phyloP scores from a whole-genome alignment of 306 rosid species.

The Trichosanthes truncata region DNA sequence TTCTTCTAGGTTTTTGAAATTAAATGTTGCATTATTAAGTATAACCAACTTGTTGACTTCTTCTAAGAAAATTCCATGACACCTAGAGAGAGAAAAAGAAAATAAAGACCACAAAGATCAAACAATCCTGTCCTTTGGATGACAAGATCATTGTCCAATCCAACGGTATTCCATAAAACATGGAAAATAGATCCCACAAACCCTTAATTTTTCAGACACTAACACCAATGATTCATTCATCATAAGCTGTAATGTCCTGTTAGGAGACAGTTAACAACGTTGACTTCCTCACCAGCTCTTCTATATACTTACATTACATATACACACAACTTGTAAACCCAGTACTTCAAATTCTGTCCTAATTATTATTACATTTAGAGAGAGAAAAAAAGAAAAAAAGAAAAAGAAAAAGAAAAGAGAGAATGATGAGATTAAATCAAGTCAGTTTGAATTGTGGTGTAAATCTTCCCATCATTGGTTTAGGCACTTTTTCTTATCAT shows the following conservation, averaged over 20 bases:
- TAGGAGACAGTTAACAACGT: conserved; percentile 2
- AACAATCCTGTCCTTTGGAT: neutral
- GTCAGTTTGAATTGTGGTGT: conserved; percentile 64
- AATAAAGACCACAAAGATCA: neutral
- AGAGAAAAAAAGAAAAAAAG: neutral
- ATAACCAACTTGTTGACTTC: conserved; percentile 9
- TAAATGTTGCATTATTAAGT: conserved; percentile 4
- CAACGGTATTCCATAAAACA: neutral
- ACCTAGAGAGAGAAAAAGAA: neutral
- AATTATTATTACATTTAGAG: conserved; percentile 13
- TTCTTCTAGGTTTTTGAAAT: neutral
- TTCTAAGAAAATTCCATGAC: conserved; percentile 4
- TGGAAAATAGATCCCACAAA: conserved; percentile 7
- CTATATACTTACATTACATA: neutral
- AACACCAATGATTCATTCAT: neutral
- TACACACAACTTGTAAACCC: neutral
- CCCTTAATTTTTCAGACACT: neutral
- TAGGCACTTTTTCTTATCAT: conserved; percentile 73
- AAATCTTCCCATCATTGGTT: conserved; percentile 71
- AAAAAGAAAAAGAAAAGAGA: neutral
- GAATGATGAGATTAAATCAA: conserved; percentile 35
- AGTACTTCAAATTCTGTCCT: neutral
- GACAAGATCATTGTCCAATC: neutral
- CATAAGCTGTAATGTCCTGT: conserved; percentile 5
- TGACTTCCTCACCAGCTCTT: neutral